Conservation (phyloP, 106 monocot species). For the Dioscorea alata region DNA sequence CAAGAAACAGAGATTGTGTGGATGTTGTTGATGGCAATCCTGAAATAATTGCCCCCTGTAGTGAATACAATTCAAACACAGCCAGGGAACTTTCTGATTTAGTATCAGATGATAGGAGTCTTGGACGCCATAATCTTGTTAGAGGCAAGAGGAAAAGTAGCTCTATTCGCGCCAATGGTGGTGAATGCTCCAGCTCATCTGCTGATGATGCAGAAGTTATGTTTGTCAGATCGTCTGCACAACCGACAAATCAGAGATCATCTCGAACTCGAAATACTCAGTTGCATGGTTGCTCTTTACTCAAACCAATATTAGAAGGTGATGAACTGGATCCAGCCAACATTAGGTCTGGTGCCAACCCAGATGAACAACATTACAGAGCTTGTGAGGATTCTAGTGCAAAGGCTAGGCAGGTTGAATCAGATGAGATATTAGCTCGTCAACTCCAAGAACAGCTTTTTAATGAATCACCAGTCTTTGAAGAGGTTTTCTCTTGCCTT, state of each 20-base stretch:
- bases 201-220: constrained; percentile 12
- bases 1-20: constrained; percentile 1
- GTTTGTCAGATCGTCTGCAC: constrained; percentile 12
- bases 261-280: constrained; percentile 5
- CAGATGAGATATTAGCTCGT: constrained; percentile 66
- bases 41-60: not conserved
- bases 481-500: constrained; percentile 32
- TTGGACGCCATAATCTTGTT: constrained; percentile 7
- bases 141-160: constrained; percentile 37
- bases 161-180: constrained; percentile 6
- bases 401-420: constrained; percentile 43
- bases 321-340: constrained; percentile 30
- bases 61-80: constrained; percentile 1
- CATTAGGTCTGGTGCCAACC: not conserved
- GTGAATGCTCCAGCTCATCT: constrained; percentile 25
- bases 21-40: constrained; percentile 7
- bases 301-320: constrained; percentile 18
- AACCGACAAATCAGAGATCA: constrained; percentile 7
- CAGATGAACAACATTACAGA: not conserved
- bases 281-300: not conserved
- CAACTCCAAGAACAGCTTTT: constrained; percentile 70
- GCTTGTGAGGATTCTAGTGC: constrained; percentile 22
- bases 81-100: not conserved
- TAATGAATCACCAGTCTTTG: constrained; percentile 36
- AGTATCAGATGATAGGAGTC: constrained; percentile 2